Conservation (phyloP, 331 rosid species). For the Quercus phellos region DNA sequence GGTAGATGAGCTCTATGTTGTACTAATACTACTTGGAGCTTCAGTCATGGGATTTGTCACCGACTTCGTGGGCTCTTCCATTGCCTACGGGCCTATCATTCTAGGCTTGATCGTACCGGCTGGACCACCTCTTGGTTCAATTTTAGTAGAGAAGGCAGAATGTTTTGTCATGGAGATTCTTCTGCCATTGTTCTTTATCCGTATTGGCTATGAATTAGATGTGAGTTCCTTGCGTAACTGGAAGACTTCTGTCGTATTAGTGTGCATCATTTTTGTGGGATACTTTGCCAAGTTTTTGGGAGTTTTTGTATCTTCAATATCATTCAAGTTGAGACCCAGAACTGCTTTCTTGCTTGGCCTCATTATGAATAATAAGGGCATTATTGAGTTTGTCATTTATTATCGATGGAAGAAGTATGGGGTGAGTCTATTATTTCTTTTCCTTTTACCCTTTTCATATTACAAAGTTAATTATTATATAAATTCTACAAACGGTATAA, state of each 20-base stretch:
- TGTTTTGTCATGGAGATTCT: conserved; percentile 23
- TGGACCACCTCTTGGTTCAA: conserved; percentile 58
- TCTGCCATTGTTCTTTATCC: conserved; percentile 37
- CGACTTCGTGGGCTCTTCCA: conserved; percentile 18
- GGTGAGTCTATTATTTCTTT: conserved; percentile 12
- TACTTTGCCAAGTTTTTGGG: conserved; percentile 24
- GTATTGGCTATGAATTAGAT: conserved; percentile 31
- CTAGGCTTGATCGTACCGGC: conserved; percentile 41
- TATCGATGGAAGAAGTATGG: neutral
- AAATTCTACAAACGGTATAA: too few species aligned
- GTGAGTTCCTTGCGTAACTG: neutral
- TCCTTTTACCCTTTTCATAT: neutral
- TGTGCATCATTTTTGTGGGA: neutral
- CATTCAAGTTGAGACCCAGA: conserved; percentile 32
- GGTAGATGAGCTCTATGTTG: conserved; percentile 28
- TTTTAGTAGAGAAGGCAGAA: conserved; percentile 38
- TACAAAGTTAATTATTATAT: too few species aligned
- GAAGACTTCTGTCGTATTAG: conserved; percentile 18
- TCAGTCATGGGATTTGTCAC: conserved; percentile 9
- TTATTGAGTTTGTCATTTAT: conserved; percentile 24
- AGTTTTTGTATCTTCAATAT: conserved; percentile 19
- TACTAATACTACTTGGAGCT: conserved; percentile 23
- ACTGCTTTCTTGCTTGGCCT: conserved; percentile 38
- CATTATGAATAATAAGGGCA: conserved; percentile 46
- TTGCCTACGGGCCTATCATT: conserved; percentile 27